Evolutionary conservation across 345 rosid species (phyloP), one percentile per base, ranked within the genome.

Genomic region (Alliaria petiolata): DNA sequence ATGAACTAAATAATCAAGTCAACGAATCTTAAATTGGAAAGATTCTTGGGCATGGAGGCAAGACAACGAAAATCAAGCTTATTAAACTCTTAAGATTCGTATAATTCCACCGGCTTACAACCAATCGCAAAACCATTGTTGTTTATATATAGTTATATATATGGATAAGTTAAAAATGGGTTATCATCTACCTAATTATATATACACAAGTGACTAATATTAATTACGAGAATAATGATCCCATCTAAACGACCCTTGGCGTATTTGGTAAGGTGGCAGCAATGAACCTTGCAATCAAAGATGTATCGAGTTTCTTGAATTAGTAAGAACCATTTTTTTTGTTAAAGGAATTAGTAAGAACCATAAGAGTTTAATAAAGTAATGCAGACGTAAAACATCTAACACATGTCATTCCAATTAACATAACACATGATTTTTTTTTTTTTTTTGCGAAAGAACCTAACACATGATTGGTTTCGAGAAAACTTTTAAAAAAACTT

Each of bases 11-110:
- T 49, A 57, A 50, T 12, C 1, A 69, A 54, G 74, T 75, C 65
- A 75, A 69, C 79, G 54, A 38, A 69, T 69, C 65, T 67, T 35
- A 61, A 75, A 14, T 11, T 36, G 70, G 75, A 69, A 69, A 69
- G 75, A 69, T 69, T 53, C 15, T 55, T 69, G 58, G 22, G 22
- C 4, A 15, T 68, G 39, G 57, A 60, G 58, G 25, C 70, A 69
- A 55, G 65, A 69, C 70, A 76, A 55, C 75, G 65, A 45, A n/a
- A 54, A 35, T 35, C 17, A 45, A 68, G 53, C 52, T 62, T 69
- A 76, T 62, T 76, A 62, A 76, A 76, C 33, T 54, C 70, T 16
- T 42, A 14, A 36, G 75, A 69, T 62, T 76, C 53, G 30, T 69
- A 62, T 62, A 53, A 69, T 51, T 75, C 62, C 73, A 67, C 69